These are phyloP conservation scores for Butyriboletus loyo DNA, from an alignment of 768 basidiomycete species.

Conservation along the genomic window DNA sequence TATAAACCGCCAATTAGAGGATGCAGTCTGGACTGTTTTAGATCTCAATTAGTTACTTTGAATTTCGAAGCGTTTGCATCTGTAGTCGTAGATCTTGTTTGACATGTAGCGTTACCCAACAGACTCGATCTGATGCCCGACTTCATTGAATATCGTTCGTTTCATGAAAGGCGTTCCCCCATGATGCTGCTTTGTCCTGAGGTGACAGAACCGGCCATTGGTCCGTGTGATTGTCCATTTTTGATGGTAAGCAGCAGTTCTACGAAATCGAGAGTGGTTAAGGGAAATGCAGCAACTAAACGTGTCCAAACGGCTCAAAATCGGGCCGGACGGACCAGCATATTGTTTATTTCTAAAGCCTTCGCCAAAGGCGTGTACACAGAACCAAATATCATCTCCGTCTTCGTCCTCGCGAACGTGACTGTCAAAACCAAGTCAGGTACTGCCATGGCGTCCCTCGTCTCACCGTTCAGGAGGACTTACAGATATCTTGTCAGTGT, in stretches of 20 bases:
- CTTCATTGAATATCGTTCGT: not conserved
- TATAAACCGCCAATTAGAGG: not conserved
- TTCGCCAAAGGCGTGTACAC: conserved; percentile 23
- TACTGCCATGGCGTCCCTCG: conserved; percentile 27
- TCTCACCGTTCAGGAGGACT: conserved; percentile 27
- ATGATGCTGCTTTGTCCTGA: not conserved
- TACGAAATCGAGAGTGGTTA: not conserved
- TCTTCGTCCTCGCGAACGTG: conserved; percentile 5
- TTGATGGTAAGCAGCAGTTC: not conserved
- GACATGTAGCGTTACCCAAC: not conserved
- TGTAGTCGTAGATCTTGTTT: not conserved
- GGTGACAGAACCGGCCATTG: not conserved
- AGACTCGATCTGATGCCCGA: not conserved
- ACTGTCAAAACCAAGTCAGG: not conserved
- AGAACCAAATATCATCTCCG: conserved; percentile 20
- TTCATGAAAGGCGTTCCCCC: not conserved
- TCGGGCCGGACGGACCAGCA: too few species aligned
- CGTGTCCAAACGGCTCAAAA: too few species aligned
- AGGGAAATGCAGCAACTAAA: not conserved
- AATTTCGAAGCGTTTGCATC: not conserved
- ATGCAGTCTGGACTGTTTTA: not conserved
- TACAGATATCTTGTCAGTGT: conserved; percentile 29
- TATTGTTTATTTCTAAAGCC: conserved; percentile 23
- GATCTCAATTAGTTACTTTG: not conserved
- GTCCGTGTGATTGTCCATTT: not conserved